These are phyloP conservation scores for Boechera stricta DNA, from an alignment of 345 rosid genomes.

Conservation along the genomic window DNA sequence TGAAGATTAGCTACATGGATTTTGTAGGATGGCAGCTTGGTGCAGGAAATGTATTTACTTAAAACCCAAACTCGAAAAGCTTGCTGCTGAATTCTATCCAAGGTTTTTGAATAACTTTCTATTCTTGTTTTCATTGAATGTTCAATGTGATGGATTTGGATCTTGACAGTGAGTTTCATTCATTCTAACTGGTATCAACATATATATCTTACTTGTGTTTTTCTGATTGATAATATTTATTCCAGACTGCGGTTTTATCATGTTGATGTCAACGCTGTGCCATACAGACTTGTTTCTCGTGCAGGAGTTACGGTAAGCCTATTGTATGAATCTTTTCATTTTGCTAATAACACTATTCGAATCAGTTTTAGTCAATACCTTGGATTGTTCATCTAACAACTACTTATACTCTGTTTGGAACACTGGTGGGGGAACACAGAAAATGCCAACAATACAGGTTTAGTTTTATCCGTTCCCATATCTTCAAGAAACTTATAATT, in stretches of 20 bases:
- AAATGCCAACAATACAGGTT: constrained; percentile 95
- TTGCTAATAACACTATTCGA: neutral
- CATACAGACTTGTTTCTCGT: constrained; percentile 71
- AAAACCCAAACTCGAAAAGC: constrained; percentile 85
- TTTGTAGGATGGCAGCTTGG: constrained; percentile 94
- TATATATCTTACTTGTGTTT: neutral
- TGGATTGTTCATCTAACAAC: constrained; percentile 12
- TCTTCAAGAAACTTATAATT: neutral
- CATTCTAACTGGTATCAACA: neutral
- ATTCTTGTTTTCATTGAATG: constrained; percentile 16
- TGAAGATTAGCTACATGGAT: constrained; percentile 41
- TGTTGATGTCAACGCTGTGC: constrained; percentile 83
- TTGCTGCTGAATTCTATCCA: constrained; percentile 85
- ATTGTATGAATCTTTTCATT: neutral
- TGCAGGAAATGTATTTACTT: constrained; percentile 93
- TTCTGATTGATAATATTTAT: neutral
- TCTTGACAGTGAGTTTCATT: neutral
- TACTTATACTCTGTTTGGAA: constrained; percentile 7
- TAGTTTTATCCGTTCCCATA: constrained; percentile 11
- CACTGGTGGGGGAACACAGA: constrained; percentile 51
- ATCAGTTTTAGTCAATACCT: neutral
- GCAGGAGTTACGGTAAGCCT: constrained; percentile 91
- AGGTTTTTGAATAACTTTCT: constrained; percentile 51
- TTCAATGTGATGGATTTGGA: neutral
- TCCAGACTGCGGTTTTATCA: constrained; percentile 75